Percentiles rank a stretch among this genome's conserved stretches.
Evolutionary conservation across 1,139 yeast genomes (phyloP).

Genomic region (Blastobotrys ciferrii): DNA sequence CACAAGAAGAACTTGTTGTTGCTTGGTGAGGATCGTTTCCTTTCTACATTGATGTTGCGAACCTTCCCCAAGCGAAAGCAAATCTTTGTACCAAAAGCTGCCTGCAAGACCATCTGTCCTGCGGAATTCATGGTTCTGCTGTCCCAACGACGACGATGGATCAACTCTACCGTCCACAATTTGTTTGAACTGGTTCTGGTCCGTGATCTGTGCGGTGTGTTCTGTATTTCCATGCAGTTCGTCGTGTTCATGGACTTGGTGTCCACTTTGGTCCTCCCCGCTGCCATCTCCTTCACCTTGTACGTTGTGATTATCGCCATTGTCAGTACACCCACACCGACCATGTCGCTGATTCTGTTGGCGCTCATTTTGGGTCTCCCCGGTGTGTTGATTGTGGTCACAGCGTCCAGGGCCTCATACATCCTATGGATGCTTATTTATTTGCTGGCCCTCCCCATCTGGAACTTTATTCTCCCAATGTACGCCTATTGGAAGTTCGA

Average conservation of each 20-base stretch:
- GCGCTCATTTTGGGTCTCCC: constrained; percentile 86
- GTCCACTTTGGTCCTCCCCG: constrained; percentile 69
- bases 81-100: constrained; percentile 37
- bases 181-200: constrained; percentile 36
- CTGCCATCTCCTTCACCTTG: constrained; percentile 77
- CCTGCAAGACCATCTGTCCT: constrained; percentile 37
- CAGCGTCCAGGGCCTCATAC: constrained; percentile 77
- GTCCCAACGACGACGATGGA: constrained; percentile 42
- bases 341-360: constrained; percentile 69
- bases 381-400: constrained; percentile 79
- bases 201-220: constrained; percentile 38
- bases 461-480: constrained; percentile 90
- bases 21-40: constrained; percentile 39
- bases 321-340: constrained; percentile 72
- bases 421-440: constrained; percentile 81
- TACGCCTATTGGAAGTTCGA: constrained; percentile 97
- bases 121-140: constrained; percentile 33
- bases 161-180: constrained; percentile 40
- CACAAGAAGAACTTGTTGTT: constrained; percentile 37
- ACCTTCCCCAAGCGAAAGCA: constrained; percentile 38
- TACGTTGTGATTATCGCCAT: constrained; percentile 74
- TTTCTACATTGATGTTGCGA: constrained; percentile 37
- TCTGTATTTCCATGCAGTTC: constrained; percentile 40
- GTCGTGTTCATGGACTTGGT: constrained; percentile 37
- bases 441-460: constrained; percentile 79